Conservation (phyloP, 2,329 filamentous ascomycete species). For the Exserohilum turcica region DNA sequence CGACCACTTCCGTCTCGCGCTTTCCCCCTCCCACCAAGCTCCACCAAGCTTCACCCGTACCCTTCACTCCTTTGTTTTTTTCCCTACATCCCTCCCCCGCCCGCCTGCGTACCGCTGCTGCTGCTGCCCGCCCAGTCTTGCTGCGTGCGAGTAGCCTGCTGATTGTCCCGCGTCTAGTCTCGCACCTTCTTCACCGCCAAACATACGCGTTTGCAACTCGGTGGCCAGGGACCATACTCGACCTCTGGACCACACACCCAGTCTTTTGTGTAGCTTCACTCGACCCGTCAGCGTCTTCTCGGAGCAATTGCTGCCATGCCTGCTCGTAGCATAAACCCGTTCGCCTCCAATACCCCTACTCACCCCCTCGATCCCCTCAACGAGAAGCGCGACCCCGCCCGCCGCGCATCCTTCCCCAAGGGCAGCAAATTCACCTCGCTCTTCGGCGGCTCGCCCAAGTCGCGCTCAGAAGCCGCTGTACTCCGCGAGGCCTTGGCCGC, state of each 20-base stretch:
- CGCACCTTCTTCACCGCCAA: conserved; percentile 24
- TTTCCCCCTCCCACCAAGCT: conserved; percentile 2
- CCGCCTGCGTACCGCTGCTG: not conserved
- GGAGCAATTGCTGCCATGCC: conserved; percentile 58
- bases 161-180: conserved; percentile 22
- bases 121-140: conserved; percentile 7
- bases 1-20: conserved; percentile 9
- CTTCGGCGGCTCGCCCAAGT: conserved; percentile 80
- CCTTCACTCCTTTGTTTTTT: not conserved
- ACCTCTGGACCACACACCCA: conserved; percentile 1
- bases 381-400: conserved; percentile 60
- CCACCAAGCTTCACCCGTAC: not conserved
- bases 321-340: conserved; percentile 65
- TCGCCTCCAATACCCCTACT: conserved; percentile 59
- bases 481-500: conserved; percentile 70
- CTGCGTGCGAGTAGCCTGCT: conserved; percentile 18
- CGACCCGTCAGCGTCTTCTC: not conserved
- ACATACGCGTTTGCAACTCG: conserved; percentile 9
- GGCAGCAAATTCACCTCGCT: conserved; percentile 75
- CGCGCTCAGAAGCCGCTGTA: conserved; percentile 65
- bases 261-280: conserved; percentile 6
- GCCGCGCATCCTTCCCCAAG: conserved; percentile 61
- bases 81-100: not conserved
- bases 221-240: conserved; percentile 1
- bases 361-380: conserved; percentile 56